Evolutionary conservation across 139 green algal genomes (phyloP).

Genomic region (Chlamydomonas sp.): DNA sequence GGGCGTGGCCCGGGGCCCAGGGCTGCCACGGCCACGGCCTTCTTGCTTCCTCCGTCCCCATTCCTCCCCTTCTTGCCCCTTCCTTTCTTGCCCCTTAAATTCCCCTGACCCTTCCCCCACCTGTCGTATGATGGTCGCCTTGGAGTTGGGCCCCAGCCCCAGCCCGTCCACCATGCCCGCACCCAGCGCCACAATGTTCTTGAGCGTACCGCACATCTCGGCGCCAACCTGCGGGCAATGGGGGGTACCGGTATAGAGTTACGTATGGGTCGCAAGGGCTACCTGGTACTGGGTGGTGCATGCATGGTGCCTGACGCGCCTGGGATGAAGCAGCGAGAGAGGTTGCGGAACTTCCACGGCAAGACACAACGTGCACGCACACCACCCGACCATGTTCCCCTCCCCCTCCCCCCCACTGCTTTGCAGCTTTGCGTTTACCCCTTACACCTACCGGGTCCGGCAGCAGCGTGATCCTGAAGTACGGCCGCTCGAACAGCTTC

Average conservation of each 20-base stretch:
- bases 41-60: too few species aligned
- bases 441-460: conserved; percentile 60
- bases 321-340: too few species aligned
- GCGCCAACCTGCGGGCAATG: conserved; percentile 46
- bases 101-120: neutral
- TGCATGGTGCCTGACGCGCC: too few species aligned
- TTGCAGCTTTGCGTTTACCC: too few species aligned
- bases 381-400: neutral
- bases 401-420: neutral
- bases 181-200: conserved; percentile 85
- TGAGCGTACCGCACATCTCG: conserved; percentile 84
- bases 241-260: neutral
- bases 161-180: conserved; percentile 81
- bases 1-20: too few species aligned
- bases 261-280: neutral
- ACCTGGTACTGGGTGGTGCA: too few species aligned
- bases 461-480: conserved; percentile 68
- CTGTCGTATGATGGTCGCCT: conserved; percentile 71
- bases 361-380: too few species aligned
- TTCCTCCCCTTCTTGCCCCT: too few species aligned
- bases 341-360: too few species aligned
- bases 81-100: neutral
- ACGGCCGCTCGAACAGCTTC: conserved; percentile 72
- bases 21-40: too few species aligned
- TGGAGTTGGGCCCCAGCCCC: conserved; percentile 73